Evolutionary conservation across 2,329 filamentous ascomycete genomes (phyloP).

Genomic region (Hypoxylon sp.): DNA sequence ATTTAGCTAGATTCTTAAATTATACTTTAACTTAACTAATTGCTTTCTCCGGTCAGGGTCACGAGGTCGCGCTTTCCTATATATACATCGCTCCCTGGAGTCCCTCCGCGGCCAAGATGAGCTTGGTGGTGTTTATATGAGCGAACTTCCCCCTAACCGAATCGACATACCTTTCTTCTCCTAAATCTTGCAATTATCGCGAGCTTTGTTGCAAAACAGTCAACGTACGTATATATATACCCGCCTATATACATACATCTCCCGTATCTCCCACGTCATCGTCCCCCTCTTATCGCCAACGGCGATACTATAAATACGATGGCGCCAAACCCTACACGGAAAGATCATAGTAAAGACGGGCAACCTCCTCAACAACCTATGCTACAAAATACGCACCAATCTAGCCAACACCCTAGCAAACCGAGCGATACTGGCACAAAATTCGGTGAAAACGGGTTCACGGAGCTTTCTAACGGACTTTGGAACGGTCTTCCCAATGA

Average conservation of each 20-base stretch:
- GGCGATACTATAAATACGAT: neutral
- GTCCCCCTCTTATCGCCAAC: neutral
- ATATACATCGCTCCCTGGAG: neutral
- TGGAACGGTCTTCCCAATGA: neutral
- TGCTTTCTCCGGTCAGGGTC: too few relatives aligned
- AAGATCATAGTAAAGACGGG: neutral
- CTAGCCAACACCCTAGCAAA: neutral
- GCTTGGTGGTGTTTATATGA: neutral
- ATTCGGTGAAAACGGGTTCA: neutral
- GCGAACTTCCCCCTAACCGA: neutral
- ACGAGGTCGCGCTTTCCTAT: neutral
- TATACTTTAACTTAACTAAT: neutral
- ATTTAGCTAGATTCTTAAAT: neutral
- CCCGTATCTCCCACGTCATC: too few relatives aligned
- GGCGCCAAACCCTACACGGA: neutral
- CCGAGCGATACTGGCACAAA: neutral
- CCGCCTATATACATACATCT: neutral
- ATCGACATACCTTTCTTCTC: neutral
- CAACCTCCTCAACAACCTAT: neutral
- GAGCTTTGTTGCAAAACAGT: neutral
- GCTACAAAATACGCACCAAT: neutral
- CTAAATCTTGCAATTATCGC: neutral
- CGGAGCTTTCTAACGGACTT: neutral
- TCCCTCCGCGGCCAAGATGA: neutral
- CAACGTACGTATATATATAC: neutral